Evolutionary conservation across 1,139 yeast species (phyloP).

Genomic region (Blastobotrys indianensis): DNA sequence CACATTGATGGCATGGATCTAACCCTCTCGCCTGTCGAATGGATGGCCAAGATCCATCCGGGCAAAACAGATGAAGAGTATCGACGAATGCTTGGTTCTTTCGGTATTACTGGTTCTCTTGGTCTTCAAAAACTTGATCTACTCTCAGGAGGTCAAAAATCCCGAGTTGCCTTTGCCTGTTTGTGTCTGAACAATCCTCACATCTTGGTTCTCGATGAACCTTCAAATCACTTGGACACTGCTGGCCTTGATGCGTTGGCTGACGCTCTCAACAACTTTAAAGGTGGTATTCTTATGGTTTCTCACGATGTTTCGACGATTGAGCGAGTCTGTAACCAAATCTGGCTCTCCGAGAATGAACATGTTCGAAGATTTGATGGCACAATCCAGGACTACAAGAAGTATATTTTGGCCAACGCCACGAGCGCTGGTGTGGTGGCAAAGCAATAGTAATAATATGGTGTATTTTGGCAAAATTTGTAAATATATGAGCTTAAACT

Average conservation of each 20-base stretch:
- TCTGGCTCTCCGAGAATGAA: slow-evolving; percentile 91
- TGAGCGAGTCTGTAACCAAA: slow-evolving; percentile 80
- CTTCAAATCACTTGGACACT: slow-evolving; percentile 97
- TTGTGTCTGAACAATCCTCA: slow-evolving; percentile 90
- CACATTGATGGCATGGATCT: slow-evolving; percentile 98
- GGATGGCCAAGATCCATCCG: slow-evolving; percentile 89
- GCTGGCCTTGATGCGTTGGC: slow-evolving; percentile 95
- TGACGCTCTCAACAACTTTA: slow-evolving; percentile 77
- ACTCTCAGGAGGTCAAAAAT: slow-evolving; percentile 96
- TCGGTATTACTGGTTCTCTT: slow-evolving; percentile 91
- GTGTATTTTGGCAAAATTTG: not conserved
- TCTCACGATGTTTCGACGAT: slow-evolving; percentile 94
- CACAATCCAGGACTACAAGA: slow-evolving; percentile 79
- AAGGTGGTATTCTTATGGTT: slow-evolving; percentile 96
- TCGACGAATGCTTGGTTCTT: slow-evolving; percentile 92
- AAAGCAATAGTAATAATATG: slow-evolving; percentile 45
- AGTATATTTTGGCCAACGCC: slow-evolving; percentile 73
- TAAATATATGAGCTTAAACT: not conserved
- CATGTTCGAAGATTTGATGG: slow-evolving; percentile 78
- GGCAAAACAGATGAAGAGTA: slow-evolving; percentile 96
- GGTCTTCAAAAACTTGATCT: slow-evolving; percentile 88
- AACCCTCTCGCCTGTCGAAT: slow-evolving; percentile 77
- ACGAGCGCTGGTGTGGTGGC: slow-evolving; percentile 84
- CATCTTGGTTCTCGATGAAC: slow-evolving; percentile 89
- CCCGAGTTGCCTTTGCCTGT: slow-evolving; percentile 97